These are phyloP conservation scores for Rhizomucor pusillus DNA, from an alignment of 371 early-diverging fungal species.

Conservation along the genomic window DNA sequence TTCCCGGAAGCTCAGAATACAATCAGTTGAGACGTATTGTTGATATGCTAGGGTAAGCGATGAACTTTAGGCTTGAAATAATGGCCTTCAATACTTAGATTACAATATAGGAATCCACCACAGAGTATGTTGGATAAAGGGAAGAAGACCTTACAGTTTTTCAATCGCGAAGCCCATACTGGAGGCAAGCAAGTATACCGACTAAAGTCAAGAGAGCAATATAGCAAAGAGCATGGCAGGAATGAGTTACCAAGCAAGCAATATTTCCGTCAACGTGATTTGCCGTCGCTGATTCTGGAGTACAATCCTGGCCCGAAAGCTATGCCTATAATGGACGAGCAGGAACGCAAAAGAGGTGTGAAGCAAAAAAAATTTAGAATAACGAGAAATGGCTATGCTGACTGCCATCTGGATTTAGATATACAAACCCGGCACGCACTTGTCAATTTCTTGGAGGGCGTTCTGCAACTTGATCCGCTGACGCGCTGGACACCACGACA, in stretches of 20 bases:
- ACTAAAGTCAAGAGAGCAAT: slow-evolving; percentile 82
- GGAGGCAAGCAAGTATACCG: slow-evolving; percentile 55
- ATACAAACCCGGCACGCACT: slow-evolving; percentile 64
- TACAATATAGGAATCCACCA: slow-evolving; percentile 21
- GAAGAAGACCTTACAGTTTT: slow-evolving; percentile 26
- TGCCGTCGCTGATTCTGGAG: slow-evolving; percentile 77
- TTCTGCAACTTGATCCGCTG: slow-evolving; percentile 86
- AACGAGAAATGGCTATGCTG: slow-evolving; percentile 14
- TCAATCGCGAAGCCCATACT: slow-evolving; percentile 18
- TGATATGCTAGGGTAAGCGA: slow-evolving; percentile 83
- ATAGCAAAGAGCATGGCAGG: slow-evolving; percentile 68
- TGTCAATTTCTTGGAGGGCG: slow-evolving; percentile 85
- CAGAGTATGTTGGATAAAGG: slow-evolving; percentile 42
- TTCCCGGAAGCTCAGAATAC: slow-evolving; percentile 96
- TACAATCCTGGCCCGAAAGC: slow-evolving; percentile 53
- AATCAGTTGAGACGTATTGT: slow-evolving; percentile 92
- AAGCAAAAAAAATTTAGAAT: slow-evolving; percentile 43
- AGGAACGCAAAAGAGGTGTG: slow-evolving; percentile 61
- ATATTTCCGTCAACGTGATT: slow-evolving; percentile 75
- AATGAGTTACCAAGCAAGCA: slow-evolving; percentile 84
- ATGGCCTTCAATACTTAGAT: no score
- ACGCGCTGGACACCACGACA: slow-evolving; percentile 94
- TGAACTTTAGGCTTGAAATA: no score
- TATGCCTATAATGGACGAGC: slow-evolving; percentile 52
- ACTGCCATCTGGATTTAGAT: slow-evolving; percentile 42